Percentiles rank a stretch among this genome's conserved stretches.
phyloP scores from a whole-genome alignment of 2,329 filamentous ascomycete species.

The Trichophyton verrucosum region DNA sequence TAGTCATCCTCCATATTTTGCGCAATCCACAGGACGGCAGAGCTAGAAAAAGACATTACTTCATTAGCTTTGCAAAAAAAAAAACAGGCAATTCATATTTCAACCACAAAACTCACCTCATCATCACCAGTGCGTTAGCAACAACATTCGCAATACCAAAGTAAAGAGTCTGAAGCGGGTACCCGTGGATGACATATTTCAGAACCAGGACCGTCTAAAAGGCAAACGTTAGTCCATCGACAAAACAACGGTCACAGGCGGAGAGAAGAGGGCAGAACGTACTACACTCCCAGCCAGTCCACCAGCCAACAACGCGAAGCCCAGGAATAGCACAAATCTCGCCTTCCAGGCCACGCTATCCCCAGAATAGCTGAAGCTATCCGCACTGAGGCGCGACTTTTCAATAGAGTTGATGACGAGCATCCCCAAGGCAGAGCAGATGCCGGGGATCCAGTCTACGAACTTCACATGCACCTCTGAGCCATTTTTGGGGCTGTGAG shows the following conservation, averaged over 20 bases:
- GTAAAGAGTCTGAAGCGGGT: slow-evolving; percentile 50
- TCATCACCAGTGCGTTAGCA: slow-evolving; percentile 53
- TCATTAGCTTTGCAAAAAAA: neutral
- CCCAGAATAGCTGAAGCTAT: slow-evolving; percentile 53
- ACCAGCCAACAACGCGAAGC: slow-evolving; percentile 56
- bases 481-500: slow-evolving; percentile 49
- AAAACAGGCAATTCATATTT: neutral
- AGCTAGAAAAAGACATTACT: slow-evolving; percentile 31
- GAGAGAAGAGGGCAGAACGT: slow-evolving; percentile 17
- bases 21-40: slow-evolving; percentile 54
- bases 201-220: slow-evolving; percentile 49
- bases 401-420: slow-evolving; percentile 62
- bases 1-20: slow-evolving; percentile 65
- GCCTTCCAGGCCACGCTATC: slow-evolving; percentile 60
- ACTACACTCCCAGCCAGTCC: slow-evolving; percentile 54
- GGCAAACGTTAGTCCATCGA: neutral
- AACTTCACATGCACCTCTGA: slow-evolving; percentile 54
- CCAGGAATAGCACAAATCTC: slow-evolving; percentile 54
- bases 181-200: slow-evolving; percentile 52
- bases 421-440: slow-evolving; percentile 58
- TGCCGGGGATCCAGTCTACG: slow-evolving; percentile 59
- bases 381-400: slow-evolving; percentile 51
- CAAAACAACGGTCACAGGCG: neutral
- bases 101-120: slow-evolving; percentile 41
- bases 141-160: slow-evolving; percentile 56